phyloP scores from a whole-genome alignment of 2,329 filamentous ascomycete species.

The Hypoxylon sp. region DNA sequence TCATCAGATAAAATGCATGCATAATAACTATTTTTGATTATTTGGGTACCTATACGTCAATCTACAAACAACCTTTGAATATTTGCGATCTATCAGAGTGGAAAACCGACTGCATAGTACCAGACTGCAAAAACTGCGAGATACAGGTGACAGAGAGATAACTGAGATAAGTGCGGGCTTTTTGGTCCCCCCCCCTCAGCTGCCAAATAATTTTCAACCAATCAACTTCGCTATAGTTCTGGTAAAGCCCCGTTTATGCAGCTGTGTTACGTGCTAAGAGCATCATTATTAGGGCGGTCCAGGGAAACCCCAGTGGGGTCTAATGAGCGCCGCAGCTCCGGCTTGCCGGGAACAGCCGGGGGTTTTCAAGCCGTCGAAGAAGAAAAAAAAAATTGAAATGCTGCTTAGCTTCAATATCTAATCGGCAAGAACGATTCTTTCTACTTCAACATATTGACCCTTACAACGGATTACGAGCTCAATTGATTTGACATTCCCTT shows the following conservation, averaged over 20 bases:
- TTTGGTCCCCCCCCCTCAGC: slow-evolving; percentile 12
- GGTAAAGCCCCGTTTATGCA: slow-evolving; percentile 35
- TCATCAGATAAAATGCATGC: not conserved
- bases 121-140: no score
- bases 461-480: slow-evolving; percentile 31
- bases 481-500: slow-evolving; percentile 51
- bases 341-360: slow-evolving; percentile 53
- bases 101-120: not conserved
- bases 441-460: slow-evolving; percentile 30
- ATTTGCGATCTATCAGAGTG: not conserved
- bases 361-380: slow-evolving; percentile 41
- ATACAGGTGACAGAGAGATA: not conserved
- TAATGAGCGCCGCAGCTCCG: slow-evolving; percentile 50
- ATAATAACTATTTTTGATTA: not conserved
- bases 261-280: slow-evolving; percentile 42
- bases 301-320: slow-evolving; percentile 32
- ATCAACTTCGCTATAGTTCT: slow-evolving; percentile 31
- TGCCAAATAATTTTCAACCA: slow-evolving; percentile 33
- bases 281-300: slow-evolving; percentile 46
- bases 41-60: not conserved
- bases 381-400: slow-evolving; percentile 43
- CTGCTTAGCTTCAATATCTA: slow-evolving; percentile 32
- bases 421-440: slow-evolving; percentile 22
- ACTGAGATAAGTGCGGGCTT: slow-evolving; percentile 33
- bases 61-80: not conserved